A percentile compares a stretch with the other conserved stretches of the same genome.
phyloP scores from a whole-genome alignment of 129 eudicot species.

The Kitagawia praeruptora region DNA sequence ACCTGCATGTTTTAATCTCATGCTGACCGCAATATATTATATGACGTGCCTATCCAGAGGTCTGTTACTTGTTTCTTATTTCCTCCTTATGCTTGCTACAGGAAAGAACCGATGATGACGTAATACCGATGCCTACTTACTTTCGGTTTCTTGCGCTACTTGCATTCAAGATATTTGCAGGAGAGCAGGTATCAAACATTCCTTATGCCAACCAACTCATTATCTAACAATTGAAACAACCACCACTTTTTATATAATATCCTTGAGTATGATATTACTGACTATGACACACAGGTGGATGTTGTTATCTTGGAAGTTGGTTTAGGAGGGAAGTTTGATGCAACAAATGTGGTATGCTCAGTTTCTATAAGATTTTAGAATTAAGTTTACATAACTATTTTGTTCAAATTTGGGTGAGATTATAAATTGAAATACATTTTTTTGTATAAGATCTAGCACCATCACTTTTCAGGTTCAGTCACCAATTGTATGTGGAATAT shows the following conservation, averaged over 20 bases:
- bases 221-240: background rate
- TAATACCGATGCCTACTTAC: constrained; percentile 81
- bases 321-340: constrained; percentile 85
- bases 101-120: constrained; percentile 58
- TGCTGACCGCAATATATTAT: background rate
- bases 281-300: constrained; percentile 61
- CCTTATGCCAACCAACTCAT: background rate
- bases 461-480: constrained; percentile 52
- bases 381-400: background rate
- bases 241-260: background rate
- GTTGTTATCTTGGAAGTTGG: constrained; percentile 94
- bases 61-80: background rate
- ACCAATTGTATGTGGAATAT: constrained; percentile 88
- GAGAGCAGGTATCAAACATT: constrained; percentile 51
- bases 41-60: constrained; percentile 13
- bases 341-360: constrained; percentile 82
- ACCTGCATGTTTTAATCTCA: background rate
- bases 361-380: background rate
- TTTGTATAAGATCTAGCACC: constrained; percentile 9
- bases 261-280: background rate
- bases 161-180: constrained; percentile 81
- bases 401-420: constrained; percentile 5
- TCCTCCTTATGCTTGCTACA: constrained; percentile 24
- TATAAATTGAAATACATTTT: background rate
- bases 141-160: constrained; percentile 89